Base-by-base conservation (phyloP, 306 rosid genomes). In the Boehmeria nivea region DNA sequence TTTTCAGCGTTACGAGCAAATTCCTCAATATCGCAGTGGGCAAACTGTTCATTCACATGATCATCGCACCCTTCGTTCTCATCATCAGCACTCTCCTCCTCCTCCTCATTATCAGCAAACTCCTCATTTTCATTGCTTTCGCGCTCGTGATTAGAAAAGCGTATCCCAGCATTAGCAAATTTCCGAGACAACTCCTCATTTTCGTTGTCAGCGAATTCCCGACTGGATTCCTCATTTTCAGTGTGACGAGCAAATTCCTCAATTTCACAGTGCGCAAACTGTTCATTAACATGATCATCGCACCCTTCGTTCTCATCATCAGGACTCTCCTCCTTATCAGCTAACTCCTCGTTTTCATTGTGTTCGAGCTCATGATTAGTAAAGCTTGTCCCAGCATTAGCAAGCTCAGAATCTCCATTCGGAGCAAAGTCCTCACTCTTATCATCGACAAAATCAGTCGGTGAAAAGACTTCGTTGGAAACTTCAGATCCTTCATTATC, bases 151-250 rank as follows among this genome's bases (percentile, higher is more conserved):
- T 25, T 4, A 42, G 37, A 15, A 24, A 40, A 23, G 37, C 6
- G 16, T 9, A 10, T 14, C 50, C 20, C 10, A n/a, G 42, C 44
- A 10, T 16, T 18, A 24, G 37, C 38, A 24, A 8, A 5, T n/a
- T 10, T 71, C 78, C 77, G 17, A 25, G 56, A 65, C 48, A 59
- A 40, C 57, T 48, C 36, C 66, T 64, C 82, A 75, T 57, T 72
- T 74, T 73, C 77, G 22, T 28, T 60, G 60, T 56, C 59, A 36
- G 54, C 50, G 49, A 25, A 49, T 71, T 77, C 80, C 52, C 51
- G 59, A 34, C 57, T 42, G 48, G 13, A 56, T 68, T 82, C 82
- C 64, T 66, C 83, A 69, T 43, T 70, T 77, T 74, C 75, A 24
- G 25, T 59, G 61, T 51, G 19, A 17, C 8, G 25, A 59, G 63